Conservation (phyloP, 345 rosid species). For the Rhizophora mangle region DNA sequence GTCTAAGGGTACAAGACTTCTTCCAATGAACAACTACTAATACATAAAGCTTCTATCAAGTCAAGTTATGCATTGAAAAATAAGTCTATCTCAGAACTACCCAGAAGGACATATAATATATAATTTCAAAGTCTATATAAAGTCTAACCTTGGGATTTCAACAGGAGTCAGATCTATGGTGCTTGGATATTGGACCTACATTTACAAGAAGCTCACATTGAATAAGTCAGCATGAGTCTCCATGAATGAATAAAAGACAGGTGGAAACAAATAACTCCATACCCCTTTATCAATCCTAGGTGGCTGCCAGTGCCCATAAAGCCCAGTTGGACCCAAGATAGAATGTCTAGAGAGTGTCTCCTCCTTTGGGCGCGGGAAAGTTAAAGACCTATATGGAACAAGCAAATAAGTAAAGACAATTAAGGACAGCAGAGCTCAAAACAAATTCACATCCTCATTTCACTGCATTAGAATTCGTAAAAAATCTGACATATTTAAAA, state of each 20-base stretch:
- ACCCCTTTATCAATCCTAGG: conserved; percentile 62
- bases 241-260: conserved; percentile 9
- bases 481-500: background rate
- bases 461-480: conserved; percentile 1
- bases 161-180: conserved; percentile 72
- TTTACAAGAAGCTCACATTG: background rate
- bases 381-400: conserved; percentile 57
- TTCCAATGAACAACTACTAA: background rate
- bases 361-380: conserved; percentile 54
- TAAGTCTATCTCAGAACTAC: too few relatives aligned
- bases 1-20: background rate
- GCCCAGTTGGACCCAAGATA: conserved; percentile 84
- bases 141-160: conserved; percentile 72
- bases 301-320: conserved; percentile 77
- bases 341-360: conserved; percentile 92
- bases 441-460: conserved; percentile 8
- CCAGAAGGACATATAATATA: background rate
- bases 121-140: conserved; percentile 10
- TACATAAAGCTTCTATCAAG: background rate
- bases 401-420: conserved; percentile 10
- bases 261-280: conserved; percentile 14
- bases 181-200: conserved; percentile 80
- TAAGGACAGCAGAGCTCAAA: conserved; percentile 1
- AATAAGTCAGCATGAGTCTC: conserved; percentile 23
- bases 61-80: background rate